Percentiles rank a stretch among this genome's conserved stretches.
Conservation (phyloP, 2,329 filamentous ascomycete species). For the Epichloe festucae region DNA sequence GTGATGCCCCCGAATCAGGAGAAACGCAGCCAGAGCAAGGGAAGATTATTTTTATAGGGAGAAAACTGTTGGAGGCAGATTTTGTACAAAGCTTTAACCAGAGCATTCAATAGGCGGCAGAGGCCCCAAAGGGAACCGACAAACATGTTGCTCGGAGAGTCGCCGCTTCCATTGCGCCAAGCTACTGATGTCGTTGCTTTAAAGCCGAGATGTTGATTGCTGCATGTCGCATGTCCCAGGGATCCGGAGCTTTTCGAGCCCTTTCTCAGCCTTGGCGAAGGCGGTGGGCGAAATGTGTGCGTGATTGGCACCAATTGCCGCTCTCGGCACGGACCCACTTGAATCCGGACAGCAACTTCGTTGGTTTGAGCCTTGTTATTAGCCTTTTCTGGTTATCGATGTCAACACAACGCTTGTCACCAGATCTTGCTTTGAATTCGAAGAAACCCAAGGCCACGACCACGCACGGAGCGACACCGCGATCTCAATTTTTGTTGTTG, state of each 20-base stretch:
- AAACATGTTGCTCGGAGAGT: neutral
- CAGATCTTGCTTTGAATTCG: neutral
- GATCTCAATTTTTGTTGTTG: neutral
- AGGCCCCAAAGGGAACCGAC: neutral
- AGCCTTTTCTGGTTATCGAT: slow-evolving; percentile 11
- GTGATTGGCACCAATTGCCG: slow-evolving; percentile 16
- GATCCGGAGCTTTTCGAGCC: neutral
- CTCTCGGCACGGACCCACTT: slow-evolving; percentile 27
- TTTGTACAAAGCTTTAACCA: slow-evolving; percentile 33
- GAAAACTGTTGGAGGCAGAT: slow-evolving; percentile 36
- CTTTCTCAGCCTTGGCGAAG: slow-evolving; percentile 11
- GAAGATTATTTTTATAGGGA: slow-evolving; percentile 53
- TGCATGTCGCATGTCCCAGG: neutral
- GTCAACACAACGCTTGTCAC: neutral
- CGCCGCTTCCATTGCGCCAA: neutral
- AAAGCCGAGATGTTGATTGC: neutral
- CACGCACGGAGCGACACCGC: neutral
- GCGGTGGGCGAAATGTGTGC: neutral
- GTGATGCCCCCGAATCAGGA: slow-evolving; percentile 40
- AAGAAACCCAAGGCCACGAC: neutral
- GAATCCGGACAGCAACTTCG: slow-evolving; percentile 20
- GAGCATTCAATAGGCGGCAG: slow-evolving; percentile 12
- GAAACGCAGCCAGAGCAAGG: slow-evolving; percentile 23
- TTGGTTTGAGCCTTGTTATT: slow-evolving; percentile 13
- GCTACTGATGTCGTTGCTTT: neutral